Evolutionary conservation across 352 stramenopile genomes (phyloP).

Genomic region (Globisporangium camurandrum): DNA sequence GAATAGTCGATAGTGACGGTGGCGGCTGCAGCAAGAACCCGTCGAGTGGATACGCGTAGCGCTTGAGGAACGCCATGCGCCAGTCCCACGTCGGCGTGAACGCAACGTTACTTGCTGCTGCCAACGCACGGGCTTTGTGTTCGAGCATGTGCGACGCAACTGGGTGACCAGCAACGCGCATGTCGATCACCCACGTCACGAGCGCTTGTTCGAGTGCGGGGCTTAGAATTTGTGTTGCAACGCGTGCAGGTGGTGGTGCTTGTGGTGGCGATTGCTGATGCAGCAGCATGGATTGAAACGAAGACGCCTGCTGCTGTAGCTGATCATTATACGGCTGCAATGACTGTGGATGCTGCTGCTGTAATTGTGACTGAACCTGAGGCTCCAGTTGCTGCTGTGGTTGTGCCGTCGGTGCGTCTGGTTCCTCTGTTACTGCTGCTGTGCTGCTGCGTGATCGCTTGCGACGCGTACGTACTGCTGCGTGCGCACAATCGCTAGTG

Average conservation of each 20-base stretch:
- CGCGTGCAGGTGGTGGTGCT: slow-evolving; percentile 3
- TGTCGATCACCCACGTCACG: slow-evolving; percentile 12
- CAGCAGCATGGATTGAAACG: no score
- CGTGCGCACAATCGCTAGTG: background rate
- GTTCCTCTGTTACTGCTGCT: slow-evolving; percentile 4
- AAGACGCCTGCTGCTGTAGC: slow-evolving; percentile 4
- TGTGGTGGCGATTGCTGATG: slow-evolving; percentile 1
- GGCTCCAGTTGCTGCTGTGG: background rate
- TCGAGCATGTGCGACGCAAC: slow-evolving; percentile 12
- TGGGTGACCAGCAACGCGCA: slow-evolving; percentile 3
- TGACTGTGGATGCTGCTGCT: background rate
- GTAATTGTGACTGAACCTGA: slow-evolving; percentile 3
- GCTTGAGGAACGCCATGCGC: slow-evolving; percentile 14
- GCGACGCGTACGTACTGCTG: background rate
- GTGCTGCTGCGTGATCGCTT: background rate
- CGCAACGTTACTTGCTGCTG: slow-evolving; percentile 7
- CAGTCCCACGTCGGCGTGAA: slow-evolving; percentile 13
- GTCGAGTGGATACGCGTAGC: slow-evolving; percentile 11
- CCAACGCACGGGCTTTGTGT: slow-evolving; percentile 8
- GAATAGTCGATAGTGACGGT: no score
- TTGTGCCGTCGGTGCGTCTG: no score
- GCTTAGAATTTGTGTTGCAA: background rate
- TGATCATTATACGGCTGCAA: background rate
- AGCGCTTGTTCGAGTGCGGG: slow-evolving; percentile 8
- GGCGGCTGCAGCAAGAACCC: slow-evolving; percentile 1